A percentile compares a stretch with the other conserved stretches of the same genome.
Conservation (phyloP, 2,329 filamentous ascomycete species). For the Penicillium sp. region DNA sequence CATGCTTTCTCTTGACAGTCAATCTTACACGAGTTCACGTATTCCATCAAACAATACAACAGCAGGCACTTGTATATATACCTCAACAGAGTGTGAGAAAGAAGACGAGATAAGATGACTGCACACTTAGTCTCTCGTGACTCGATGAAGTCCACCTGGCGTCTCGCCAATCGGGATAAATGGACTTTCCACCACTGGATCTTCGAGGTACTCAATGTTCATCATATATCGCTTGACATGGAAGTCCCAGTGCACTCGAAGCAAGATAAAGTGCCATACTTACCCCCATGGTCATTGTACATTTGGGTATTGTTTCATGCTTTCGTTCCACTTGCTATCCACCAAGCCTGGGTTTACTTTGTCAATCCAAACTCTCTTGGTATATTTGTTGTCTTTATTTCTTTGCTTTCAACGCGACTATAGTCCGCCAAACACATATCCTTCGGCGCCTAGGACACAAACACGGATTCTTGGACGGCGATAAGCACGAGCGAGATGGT, state of each 20-base stretch:
- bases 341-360: constrained; percentile 35
- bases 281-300: constrained; percentile 35
- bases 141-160: constrained; percentile 43
- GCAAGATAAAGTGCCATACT: constrained; percentile 39
- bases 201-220: constrained; percentile 27
- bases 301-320: constrained; percentile 40
- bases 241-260: constrained; percentile 39
- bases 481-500: constrained; percentile 42
- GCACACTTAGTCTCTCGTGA: constrained; percentile 24
- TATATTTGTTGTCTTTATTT: constrained; percentile 32
- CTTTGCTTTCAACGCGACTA: constrained; percentile 37
- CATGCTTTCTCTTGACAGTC: too few relatives aligned
- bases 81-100: too few relatives aligned
- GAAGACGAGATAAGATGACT: not conserved
- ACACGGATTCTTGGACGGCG: constrained; percentile 43
- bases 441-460: constrained; percentile 37
- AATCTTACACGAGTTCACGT: too few relatives aligned
- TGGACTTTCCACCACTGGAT: constrained; percentile 34
- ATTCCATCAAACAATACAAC: too few relatives aligned
- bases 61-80: too few relatives aligned
- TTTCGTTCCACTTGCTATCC: constrained; percentile 33
- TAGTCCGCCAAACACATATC: constrained; percentile 37
- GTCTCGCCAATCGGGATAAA: constrained; percentile 19
- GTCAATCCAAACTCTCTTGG: constrained; percentile 24
- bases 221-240: constrained; percentile 26